Conservation (phyloP, 2,329 filamentous ascomycete genomes). For the Xylariaceae sp. region DNA sequence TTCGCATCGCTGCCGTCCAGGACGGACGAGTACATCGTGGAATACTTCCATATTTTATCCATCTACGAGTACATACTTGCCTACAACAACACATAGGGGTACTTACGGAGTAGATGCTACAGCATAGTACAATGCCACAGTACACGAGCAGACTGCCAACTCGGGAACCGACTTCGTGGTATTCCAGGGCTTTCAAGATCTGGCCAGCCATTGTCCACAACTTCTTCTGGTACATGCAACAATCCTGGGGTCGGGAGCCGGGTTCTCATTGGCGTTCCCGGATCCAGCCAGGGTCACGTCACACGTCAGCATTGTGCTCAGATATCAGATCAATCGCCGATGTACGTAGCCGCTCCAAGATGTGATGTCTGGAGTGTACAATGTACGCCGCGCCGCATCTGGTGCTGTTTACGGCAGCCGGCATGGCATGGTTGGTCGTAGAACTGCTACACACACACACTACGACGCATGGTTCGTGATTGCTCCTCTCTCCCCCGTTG, state of each 20-base stretch:
- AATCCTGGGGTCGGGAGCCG: conserved; percentile 3
- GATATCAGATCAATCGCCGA: conserved; percentile 19
- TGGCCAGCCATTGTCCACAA: conserved; percentile 1
- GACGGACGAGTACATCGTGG: background rate
- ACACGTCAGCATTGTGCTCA: conserved; percentile 15
- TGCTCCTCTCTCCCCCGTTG: background rate
- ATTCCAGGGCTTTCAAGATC: background rate
- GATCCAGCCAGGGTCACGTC: conserved; percentile 4
- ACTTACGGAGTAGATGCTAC: background rate
- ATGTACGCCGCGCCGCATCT: background rate
- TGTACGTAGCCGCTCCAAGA: conserved; percentile 7
- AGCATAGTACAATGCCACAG: background rate
- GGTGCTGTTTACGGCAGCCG: background rate
- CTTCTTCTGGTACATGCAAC: background rate
- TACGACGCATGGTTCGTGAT: background rate
- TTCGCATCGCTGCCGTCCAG: background rate
- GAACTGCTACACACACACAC: background rate
- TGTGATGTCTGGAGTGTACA: background rate
- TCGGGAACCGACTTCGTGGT: background rate
- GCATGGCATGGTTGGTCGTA: background rate
- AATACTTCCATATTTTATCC: too few relatives aligned
- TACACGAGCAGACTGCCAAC: background rate
- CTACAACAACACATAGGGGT: too few relatives aligned
- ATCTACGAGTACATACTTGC: too few relatives aligned
- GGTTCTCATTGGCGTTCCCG: conserved; percentile 4